Percentiles rank a stretch among this genome's conserved stretches.
Evolutionary conservation across 768 basidiomycete genomes (phyloP).

Genomic region (Paxillus rubicundulus): DNA sequence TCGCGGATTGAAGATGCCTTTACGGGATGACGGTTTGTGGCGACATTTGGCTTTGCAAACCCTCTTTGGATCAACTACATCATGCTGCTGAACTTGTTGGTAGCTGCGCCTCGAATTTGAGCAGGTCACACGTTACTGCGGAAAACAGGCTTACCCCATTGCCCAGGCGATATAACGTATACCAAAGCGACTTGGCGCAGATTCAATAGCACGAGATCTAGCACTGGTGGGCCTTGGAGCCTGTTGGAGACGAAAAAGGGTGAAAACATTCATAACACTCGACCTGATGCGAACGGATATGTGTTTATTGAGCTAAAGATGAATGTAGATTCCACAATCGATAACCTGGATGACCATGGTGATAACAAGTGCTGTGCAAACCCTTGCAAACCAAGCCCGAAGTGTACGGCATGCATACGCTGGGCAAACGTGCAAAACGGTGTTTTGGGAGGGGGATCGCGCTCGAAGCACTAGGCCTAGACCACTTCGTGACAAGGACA

Average conservation of each 20-base stretch:
- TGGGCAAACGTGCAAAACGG: neutral
- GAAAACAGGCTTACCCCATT: neutral
- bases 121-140: neutral
- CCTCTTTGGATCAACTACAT: too few relatives aligned
- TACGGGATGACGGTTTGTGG: neutral
- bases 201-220: neutral
- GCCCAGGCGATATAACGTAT: neutral
- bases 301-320: neutral
- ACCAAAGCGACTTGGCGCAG: neutral
- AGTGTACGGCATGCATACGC: neutral
- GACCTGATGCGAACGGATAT: neutral
- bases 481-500: too few relatives aligned
- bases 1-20: neutral
- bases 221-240: neutral
- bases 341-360: neutral
- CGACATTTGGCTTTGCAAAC: neutral
- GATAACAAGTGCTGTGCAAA: neutral
- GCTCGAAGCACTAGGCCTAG: neutral
- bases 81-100: neutral
- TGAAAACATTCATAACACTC: neutral
- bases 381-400: neutral
- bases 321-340: neutral
- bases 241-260: neutral
- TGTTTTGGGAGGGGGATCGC: neutral
- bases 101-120: neutral